Percentiles rank a stretch among this genome's conserved stretches.
phyloP scores from a whole-genome alignment of 202 grass and related monocot genomes.

The Sporobolus alterniflorus region DNA sequence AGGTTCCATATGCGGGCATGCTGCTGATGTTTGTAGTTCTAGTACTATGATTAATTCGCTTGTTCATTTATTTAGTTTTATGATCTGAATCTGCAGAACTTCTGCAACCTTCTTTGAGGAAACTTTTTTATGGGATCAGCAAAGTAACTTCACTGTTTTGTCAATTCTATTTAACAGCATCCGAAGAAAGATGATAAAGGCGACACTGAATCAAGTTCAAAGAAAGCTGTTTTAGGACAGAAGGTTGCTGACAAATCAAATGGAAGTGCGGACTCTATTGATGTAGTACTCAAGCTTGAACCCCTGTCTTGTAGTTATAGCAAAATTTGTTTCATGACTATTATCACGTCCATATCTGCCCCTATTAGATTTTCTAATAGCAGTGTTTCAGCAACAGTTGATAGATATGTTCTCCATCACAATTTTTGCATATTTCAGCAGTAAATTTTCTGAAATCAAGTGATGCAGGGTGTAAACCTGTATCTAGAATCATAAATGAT shows the following conservation, averaged over 20 bases:
- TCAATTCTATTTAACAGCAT: constrained; percentile 38
- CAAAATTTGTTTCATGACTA: too few species aligned
- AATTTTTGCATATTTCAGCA: constrained; percentile 3
- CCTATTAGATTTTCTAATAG: background rate
- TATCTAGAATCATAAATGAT: background rate
- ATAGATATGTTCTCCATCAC: background rate
- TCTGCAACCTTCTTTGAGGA: background rate
- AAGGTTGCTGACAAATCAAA: constrained; percentile 55
- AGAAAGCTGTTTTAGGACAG: constrained; percentile 57
- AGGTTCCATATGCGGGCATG: background rate
- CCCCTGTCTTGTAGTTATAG: too few species aligned
- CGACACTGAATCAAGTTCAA: constrained; percentile 53
- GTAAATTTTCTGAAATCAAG: background rate
- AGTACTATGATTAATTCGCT: background rate
- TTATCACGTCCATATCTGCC: too few species aligned
- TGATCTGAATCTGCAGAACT: background rate
- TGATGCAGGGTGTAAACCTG: background rate
- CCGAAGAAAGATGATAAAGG: constrained; percentile 74
- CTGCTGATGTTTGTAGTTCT: constrained; percentile 12
- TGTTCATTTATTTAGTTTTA: background rate
- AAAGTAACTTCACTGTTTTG: constrained; percentile 2
- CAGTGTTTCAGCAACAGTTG: background rate
- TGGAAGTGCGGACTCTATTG: constrained; percentile 41
- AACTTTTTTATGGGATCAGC: background rate
- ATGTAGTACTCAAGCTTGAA: too few species aligned